phyloP scores from a whole-genome alignment of 108 stramenopile species.

The Pelagomonas calceolata region DNA sequence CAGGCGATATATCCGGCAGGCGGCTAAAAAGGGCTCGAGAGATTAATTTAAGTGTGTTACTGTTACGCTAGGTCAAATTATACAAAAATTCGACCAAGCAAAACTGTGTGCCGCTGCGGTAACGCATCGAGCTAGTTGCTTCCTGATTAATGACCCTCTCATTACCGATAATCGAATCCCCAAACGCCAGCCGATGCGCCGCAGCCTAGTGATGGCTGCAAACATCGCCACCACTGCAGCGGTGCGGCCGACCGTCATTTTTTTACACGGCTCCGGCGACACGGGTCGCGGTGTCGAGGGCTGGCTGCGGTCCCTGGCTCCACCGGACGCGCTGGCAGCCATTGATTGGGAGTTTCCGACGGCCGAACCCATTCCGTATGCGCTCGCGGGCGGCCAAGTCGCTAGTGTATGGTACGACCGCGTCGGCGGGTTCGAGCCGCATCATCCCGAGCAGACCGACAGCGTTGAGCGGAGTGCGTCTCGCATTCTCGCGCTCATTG shows the following conservation, averaged over 20 bases:
- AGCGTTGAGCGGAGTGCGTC: neutral
- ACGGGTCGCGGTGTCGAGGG: constrained; percentile 14
- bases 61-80: too few species aligned
- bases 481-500: neutral
- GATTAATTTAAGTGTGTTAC: too few species aligned
- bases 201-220: too few species aligned
- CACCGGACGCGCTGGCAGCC: neutral
- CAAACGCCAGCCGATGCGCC: too few species aligned
- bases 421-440: neutral
- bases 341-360: constrained; percentile 16
- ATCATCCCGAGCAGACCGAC: neutral
- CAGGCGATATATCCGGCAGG: too few species aligned
- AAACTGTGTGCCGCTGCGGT: too few species aligned
- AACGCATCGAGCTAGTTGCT: too few species aligned
- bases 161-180: too few species aligned
- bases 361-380: constrained; percentile 11
- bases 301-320: constrained; percentile 11
- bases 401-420: constrained; percentile 21
- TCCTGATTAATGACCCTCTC: too few species aligned
- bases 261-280: constrained; percentile 17
- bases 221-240: too few species aligned
- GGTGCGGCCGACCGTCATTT: constrained; percentile 13
- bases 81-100: too few species aligned
- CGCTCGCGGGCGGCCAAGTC: constrained; percentile 12
- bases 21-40: too few species aligned